phyloP scores from a whole-genome alignment of 495 filamentous ascomycete species.

The Margaritispora aquatica region DNA sequence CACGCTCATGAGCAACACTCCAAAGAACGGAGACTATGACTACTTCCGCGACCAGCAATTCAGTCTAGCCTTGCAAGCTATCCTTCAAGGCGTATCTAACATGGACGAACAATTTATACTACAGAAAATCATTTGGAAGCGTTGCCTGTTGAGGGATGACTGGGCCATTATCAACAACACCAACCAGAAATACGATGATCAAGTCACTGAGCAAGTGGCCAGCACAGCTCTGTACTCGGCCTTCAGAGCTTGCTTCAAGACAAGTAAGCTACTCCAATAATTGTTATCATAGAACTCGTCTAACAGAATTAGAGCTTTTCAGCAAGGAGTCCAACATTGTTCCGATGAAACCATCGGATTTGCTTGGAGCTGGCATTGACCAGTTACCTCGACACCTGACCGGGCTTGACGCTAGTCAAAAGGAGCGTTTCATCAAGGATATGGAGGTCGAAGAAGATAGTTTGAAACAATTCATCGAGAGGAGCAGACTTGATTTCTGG shows the following conservation, averaged over 20 bases:
- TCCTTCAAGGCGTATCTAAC: slow-evolving; percentile 34
- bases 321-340: slow-evolving; percentile 12
- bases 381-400: slow-evolving; percentile 31
- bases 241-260: slow-evolving; percentile 25
- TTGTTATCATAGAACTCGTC: slow-evolving; percentile 2
- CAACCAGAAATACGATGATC: slow-evolving; percentile 32
- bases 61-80: slow-evolving; percentile 50
- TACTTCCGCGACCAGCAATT: slow-evolving; percentile 40
- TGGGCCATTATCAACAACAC: slow-evolving; percentile 48
- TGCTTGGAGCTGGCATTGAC: slow-evolving; percentile 32
- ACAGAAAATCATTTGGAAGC: slow-evolving; percentile 59
- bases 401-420: slow-evolving; percentile 36
- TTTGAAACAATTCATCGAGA: slow-evolving; percentile 37
- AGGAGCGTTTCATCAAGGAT: slow-evolving; percentile 35
- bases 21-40: slow-evolving; percentile 26
- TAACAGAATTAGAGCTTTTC: slow-evolving; percentile 19
- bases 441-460: slow-evolving; percentile 37
- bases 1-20: slow-evolving; percentile 50
- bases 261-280: slow-evolving; percentile 21
- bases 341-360: slow-evolving; percentile 31
- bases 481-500: slow-evolving; percentile 45
- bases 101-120: slow-evolving; percentile 31
- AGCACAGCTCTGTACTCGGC: slow-evolving; percentile 35
- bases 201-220: slow-evolving; percentile 28
- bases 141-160: slow-evolving; percentile 57